Percentiles rank a stretch among this genome's conserved stretches.
phyloP scores from a whole-genome alignment of 2,329 filamentous ascomycete species.

The Botrytis deweyae region DNA sequence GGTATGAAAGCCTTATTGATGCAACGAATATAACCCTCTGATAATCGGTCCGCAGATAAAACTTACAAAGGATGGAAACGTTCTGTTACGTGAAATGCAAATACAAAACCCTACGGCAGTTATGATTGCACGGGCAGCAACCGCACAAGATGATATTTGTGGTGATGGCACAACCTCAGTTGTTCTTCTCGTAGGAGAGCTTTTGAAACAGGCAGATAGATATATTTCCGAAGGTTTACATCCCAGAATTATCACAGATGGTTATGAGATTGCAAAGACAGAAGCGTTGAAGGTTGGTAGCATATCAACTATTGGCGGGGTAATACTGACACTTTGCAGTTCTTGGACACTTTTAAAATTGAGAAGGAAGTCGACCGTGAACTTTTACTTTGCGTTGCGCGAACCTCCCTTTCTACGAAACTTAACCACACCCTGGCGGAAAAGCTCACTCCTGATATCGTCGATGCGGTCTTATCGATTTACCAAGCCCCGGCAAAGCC shows the following conservation, averaged over 20 bases:
- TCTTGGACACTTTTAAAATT: constrained; percentile 92
- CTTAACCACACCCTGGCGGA: constrained; percentile 85
- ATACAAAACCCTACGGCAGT: constrained; percentile 98
- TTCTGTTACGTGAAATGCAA: constrained; percentile 77
- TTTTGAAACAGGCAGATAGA: constrained; percentile 95
- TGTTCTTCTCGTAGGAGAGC: constrained; percentile 90
- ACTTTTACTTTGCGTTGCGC: constrained; percentile 86
- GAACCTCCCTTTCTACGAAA: constrained; percentile 94
- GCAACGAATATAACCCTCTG: constrained; percentile 31
- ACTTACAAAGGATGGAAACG: constrained; percentile 97
- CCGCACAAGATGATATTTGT: constrained; percentile 96
- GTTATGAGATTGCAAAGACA: constrained; percentile 93
- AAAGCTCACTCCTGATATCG: constrained; percentile 90
- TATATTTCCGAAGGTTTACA: constrained; percentile 97
- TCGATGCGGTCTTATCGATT: constrained; percentile 93
- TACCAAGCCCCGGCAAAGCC: constrained; percentile 88
- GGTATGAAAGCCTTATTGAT: constrained; percentile 46
- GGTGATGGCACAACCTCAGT: constrained; percentile 97
- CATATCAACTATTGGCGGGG: background rate
- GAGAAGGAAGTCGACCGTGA: constrained; percentile 86
- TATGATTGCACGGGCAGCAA: constrained; percentile 79
- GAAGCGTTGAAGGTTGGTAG: constrained; percentile 76
- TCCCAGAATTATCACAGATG: constrained; percentile 93
- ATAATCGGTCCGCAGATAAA: constrained; percentile 67
- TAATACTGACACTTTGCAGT: constrained; percentile 51